Percentiles rank a stretch among this genome's conserved stretches.
phyloP scores from a whole-genome alignment of 1,139 yeast species.

The Pichia sp. region DNA sequence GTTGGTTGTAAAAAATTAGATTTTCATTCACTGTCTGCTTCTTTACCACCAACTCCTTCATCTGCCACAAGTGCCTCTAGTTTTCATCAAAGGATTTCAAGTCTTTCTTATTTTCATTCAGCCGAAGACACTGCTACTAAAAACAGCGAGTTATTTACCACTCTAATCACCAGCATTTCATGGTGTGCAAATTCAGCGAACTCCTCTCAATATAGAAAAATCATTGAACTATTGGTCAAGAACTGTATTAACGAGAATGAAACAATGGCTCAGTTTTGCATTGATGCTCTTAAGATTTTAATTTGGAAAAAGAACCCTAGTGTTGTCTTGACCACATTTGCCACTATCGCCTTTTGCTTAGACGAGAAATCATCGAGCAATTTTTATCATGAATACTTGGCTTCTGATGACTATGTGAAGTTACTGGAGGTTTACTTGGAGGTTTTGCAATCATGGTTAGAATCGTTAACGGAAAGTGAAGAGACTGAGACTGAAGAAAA shows the following conservation, averaged over 20 bases:
- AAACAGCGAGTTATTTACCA: slow-evolving; percentile 59
- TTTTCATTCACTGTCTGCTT: slow-evolving; percentile 9
- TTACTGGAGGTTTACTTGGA: slow-evolving; percentile 70
- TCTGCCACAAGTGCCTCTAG: slow-evolving; percentile 19
- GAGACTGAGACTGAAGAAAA: slow-evolving; percentile 22
- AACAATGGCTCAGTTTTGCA: slow-evolving; percentile 55
- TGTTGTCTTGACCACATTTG: slow-evolving; percentile 62
- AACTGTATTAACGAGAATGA: slow-evolving; percentile 65
- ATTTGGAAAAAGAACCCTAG: slow-evolving; percentile 70
- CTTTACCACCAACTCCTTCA: slow-evolving; percentile 18
- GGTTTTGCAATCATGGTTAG: slow-evolving; percentile 73
- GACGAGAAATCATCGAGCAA: slow-evolving; percentile 62
- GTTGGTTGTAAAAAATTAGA: slow-evolving; percentile 39
- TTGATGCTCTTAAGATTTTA: slow-evolving; percentile 53
- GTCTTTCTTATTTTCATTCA: slow-evolving; percentile 22
- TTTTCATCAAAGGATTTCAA: slow-evolving; percentile 22
- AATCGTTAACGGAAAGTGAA: slow-evolving; percentile 39
- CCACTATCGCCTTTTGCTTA: slow-evolving; percentile 72
- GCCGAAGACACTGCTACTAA: slow-evolving; percentile 22
- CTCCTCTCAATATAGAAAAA: slow-evolving; percentile 40
- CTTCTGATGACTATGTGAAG: slow-evolving; percentile 49
- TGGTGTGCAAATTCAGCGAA: slow-evolving; percentile 24
- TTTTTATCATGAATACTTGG: slow-evolving; percentile 36
- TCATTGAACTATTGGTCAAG: slow-evolving; percentile 68
- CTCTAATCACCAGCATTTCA: slow-evolving; percentile 41